These are phyloP conservation scores for Claviceps paspali DNA, from an alignment of 2,329 filamentous ascomycete species.

Conservation along the genomic window DNA sequence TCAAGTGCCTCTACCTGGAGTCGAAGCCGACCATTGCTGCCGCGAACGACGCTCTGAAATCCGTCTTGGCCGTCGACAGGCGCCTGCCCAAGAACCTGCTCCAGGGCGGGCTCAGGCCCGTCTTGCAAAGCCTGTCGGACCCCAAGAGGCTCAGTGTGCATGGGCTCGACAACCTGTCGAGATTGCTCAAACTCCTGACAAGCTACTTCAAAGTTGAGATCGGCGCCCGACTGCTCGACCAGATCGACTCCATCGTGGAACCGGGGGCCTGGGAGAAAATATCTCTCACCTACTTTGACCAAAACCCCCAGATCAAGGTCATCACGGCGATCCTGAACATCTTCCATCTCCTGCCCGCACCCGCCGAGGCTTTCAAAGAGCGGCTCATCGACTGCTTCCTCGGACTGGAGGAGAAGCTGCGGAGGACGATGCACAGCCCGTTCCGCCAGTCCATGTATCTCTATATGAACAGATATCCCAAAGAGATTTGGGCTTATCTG, in stretches of 20 bases:
- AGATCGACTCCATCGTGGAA: conserved; percentile 83
- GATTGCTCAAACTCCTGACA: conserved; percentile 77
- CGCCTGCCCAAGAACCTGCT: conserved; percentile 91
- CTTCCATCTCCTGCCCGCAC: conserved; percentile 85
- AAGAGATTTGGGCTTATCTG: conserved; percentile 72
- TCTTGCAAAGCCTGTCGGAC: conserved; percentile 93
- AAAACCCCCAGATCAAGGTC: conserved; percentile 84
- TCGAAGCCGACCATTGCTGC: conserved; percentile 86
- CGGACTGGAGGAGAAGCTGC: conserved; percentile 68
- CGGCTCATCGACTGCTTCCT: conserved; percentile 81
- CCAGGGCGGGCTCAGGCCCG: conserved; percentile 83
- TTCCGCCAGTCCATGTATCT: conserved; percentile 83
- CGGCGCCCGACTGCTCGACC: conserved; percentile 78
- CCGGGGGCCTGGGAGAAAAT: conserved; percentile 67
- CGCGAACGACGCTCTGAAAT: conserved; percentile 78
- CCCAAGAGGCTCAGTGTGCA: conserved; percentile 78
- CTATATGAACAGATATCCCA: conserved; percentile 85
- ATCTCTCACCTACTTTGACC: conserved; percentile 89
- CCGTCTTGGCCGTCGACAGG: conserved; percentile 73
- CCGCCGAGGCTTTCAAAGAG: conserved; percentile 82
- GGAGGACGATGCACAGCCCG: conserved; percentile 78
- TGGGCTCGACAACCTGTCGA: conserved; percentile 79
- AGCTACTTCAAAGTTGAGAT: conserved; percentile 99
- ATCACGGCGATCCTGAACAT: conserved; percentile 92
- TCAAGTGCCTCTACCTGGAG: conserved; percentile 91